These are phyloP conservation scores for Colletotrichum nymphaeae DNA, from an alignment of 2,329 filamentous ascomycete genomes.

Conservation along the genomic window DNA sequence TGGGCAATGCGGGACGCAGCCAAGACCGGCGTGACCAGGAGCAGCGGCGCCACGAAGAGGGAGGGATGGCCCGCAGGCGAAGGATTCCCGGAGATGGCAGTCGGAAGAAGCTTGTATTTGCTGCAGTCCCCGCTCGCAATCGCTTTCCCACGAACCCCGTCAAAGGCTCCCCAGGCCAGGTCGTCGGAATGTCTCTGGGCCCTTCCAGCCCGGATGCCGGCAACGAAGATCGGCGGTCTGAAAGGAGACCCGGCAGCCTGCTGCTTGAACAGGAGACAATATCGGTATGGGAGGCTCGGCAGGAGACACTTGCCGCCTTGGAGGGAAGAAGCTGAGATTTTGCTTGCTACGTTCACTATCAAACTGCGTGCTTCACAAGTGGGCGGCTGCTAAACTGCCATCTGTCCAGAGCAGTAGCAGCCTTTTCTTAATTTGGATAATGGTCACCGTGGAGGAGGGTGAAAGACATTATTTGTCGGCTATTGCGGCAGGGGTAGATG, in stretches of 20 bases:
- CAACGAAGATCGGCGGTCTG: not conserved
- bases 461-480: not conserved
- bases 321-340: not conserved
- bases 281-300: not conserved
- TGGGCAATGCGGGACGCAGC: not conserved
- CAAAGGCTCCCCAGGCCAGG: not conserved
- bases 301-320: not conserved
- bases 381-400: not conserved
- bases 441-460: not conserved
- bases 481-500: not conserved
- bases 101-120: not conserved
- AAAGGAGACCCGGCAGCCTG: not conserved
- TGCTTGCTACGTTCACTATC: not conserved
- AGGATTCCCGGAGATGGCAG: not conserved
- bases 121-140: not conserved
- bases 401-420: not conserved
- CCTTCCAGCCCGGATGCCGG: slow-evolving; percentile 8
- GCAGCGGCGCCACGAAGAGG: slow-evolving; percentile 11
- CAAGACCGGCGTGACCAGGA: slow-evolving; percentile 12
- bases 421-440: not conserved
- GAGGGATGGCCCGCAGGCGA: not conserved
- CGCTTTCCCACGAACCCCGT: not conserved
- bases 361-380: not conserved
- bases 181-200: not conserved
- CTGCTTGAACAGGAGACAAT: not conserved